These are phyloP conservation scores for Cercospora zeina DNA, from an alignment of 2,329 filamentous ascomycete genomes.

Conservation along the genomic window DNA sequence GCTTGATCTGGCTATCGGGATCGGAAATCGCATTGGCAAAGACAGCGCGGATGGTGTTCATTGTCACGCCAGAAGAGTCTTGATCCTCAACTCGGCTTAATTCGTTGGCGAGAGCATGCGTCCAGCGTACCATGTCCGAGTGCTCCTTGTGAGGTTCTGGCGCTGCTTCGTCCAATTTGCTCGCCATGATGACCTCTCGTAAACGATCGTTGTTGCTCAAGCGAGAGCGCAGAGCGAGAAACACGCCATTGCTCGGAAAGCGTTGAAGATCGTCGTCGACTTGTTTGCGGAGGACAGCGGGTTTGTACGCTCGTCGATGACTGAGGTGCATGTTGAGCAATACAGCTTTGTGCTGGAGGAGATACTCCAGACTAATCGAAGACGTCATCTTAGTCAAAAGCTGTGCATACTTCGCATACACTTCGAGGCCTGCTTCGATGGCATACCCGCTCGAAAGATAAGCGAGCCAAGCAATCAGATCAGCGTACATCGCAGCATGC, in stretches of 20 bases:
- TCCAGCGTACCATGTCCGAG: conserved; percentile 50
- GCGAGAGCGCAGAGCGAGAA: conserved; percentile 72
- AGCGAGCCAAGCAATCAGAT: conserved; percentile 64
- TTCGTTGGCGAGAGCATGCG: conserved; percentile 59
- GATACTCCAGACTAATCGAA: conserved; percentile 51
- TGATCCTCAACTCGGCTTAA: conserved; percentile 46
- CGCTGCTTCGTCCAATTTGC: conserved; percentile 35
- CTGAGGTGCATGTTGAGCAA: conserved; percentile 67
- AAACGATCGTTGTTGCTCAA: conserved; percentile 76
- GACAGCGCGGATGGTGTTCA: conserved; percentile 47
- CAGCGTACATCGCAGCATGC: conserved; percentile 57
- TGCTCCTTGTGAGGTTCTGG: conserved; percentile 26
- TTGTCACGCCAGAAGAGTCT: conserved; percentile 29
- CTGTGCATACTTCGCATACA: conserved; percentile 43
- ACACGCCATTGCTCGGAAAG: conserved; percentile 75
- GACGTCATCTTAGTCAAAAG: conserved; percentile 44
- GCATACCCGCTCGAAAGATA: conserved; percentile 59
- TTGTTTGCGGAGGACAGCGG: conserved; percentile 62
- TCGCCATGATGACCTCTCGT: conserved; percentile 59
- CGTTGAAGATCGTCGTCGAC: conserved; percentile 60
- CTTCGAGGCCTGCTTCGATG: conserved; percentile 42
- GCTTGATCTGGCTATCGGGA: conserved; percentile 41
- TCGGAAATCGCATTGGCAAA: conserved; percentile 45
- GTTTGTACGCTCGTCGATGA: conserved; percentile 65
- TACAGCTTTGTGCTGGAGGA: conserved; percentile 67